Percentiles rank a stretch among this genome's conserved stretches.
phyloP scores from a whole-genome alignment of 805 yeast species.

The Priceomyces melissophilus region DNA sequence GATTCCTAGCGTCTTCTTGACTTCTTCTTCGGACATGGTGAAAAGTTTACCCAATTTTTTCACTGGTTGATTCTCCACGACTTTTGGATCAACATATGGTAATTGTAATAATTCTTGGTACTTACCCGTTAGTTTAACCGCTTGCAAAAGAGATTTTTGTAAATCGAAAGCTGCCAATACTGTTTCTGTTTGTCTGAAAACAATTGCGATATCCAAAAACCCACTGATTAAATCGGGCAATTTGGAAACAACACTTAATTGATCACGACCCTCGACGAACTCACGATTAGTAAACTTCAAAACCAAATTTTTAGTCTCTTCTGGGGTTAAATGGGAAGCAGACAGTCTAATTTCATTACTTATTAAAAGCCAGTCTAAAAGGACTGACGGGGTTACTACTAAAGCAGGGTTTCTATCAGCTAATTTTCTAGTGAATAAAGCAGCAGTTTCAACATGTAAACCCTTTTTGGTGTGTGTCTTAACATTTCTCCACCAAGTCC shows the following conservation, averaged over 20 bases:
- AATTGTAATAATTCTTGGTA: constrained; percentile 74
- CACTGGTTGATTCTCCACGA: constrained; percentile 42
- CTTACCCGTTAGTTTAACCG: constrained; percentile 52
- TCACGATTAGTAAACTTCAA: constrained; percentile 58
- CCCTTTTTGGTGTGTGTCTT: constrained; percentile 80
- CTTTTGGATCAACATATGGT: constrained; percentile 61
- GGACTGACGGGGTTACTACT: constrained; percentile 52
- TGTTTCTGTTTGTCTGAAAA: constrained; percentile 70
- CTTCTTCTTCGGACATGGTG: constrained; percentile 54
- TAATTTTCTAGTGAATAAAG: constrained; percentile 64
- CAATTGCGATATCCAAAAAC: constrained; percentile 75
- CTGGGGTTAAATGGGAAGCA: constrained; percentile 39
- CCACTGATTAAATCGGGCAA: constrained; percentile 68
- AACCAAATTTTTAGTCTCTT: constrained; percentile 50
- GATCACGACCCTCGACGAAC: constrained; percentile 27
- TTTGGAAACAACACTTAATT: constrained; percentile 56
- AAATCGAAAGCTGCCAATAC: constrained; percentile 60
- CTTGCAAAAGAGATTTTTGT: constrained; percentile 71
- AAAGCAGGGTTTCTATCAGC: constrained; percentile 74
- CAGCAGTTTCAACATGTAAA: constrained; percentile 80
- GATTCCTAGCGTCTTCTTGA: constrained; percentile 55
- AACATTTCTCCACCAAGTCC: constrained; percentile 86
- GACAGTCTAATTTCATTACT: constrained; percentile 60
- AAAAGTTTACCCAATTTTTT: constrained; percentile 68
- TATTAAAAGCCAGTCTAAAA: constrained; percentile 57